Conservation (phyloP, 495 filamentous ascomycete genomes). For the Ascobolus immersus region DNA sequence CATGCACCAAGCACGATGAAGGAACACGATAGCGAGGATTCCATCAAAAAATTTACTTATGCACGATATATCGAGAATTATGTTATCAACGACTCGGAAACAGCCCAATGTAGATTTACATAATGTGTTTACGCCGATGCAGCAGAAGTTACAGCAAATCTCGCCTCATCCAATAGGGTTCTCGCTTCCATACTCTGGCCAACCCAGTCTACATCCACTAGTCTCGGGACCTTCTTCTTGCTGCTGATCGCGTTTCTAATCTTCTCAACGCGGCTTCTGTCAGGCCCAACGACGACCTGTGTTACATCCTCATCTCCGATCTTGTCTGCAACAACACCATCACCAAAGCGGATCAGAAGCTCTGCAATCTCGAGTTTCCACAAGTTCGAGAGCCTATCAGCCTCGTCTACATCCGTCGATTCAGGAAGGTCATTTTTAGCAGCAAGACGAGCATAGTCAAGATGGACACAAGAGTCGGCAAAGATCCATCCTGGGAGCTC, state of each 20-base stretch:
- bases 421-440: background rate
- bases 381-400: constrained; percentile 6
- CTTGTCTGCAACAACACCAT: constrained; percentile 26
- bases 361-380: constrained; percentile 13
- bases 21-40: background rate
- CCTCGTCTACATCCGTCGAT: constrained; percentile 2
- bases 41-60: background rate
- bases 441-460: constrained; percentile 18
- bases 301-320: constrained; percentile 29
- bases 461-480: constrained; percentile 29
- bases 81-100: no score
- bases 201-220: constrained; percentile 51
- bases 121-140: background rate
- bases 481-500: constrained; percentile 42
- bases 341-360: constrained; percentile 37
- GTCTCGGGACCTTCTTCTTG: constrained; percentile 32
- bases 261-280: constrained; percentile 15
- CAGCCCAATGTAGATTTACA: background rate
- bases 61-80: background rate
- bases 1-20: background rate
- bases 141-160: constrained; percentile 11
- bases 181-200: constrained; percentile 52
- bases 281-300: constrained; percentile 33
- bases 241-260: constrained; percentile 19
- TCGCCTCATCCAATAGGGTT: constrained; percentile 65